Base-by-base conservation (phyloP, 2,329 filamentous ascomycete genomes). In the Monosporascus sp. region DNA sequence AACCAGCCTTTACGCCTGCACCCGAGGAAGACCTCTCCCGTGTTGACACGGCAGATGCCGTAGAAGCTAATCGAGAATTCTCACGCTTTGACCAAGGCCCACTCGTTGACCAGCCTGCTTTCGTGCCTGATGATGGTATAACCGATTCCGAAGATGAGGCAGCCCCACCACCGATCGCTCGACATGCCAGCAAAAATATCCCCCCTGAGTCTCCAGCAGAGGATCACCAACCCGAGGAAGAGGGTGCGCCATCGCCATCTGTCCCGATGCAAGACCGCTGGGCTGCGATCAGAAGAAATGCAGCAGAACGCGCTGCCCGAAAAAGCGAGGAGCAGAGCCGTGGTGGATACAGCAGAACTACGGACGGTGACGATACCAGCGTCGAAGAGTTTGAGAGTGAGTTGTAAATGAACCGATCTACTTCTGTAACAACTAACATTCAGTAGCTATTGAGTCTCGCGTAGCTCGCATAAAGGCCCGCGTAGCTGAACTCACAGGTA, bases 391-490 rank as follows among this genome's bases (percentile, higher is more conserved):
- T 35, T 35, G 93, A 72, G 65, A 72, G 70, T 72, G 62, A 67
- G 70, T 60, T 25, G 15, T 14, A 24, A 45, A 24, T 31, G 36
- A 35, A 36, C 17, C 6, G 20, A 22, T 27, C 39, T 35, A 35
- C n/a, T 48, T 44, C 37, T 37, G 17, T 41, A 38, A 20, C 17
- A 45, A 27, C 68, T 68, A 67, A 68, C 49, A 44, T 43, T 14
- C 24, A 51, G n/a, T 61, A 95, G 90, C 92, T 37, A 97, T 97
- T 65, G 94, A 99, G 72, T 92, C 91, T 48, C 89, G 94, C 60
- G 94, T 97, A 55, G 94, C 94, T 48, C 89, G 94, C 58, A 99
- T 99, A 80, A 97, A 97, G 75, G 94, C 94, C 55, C 87, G 94
- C 57, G 94, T 99, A 54, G 94, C 94, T 50, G 91, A 97, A 70